Percentiles rank a stretch among this genome's conserved stretches.
phyloP scores from a whole-genome alignment of 371 early-diverging fungal genomes.

The Phascolomyces articulosus region DNA sequence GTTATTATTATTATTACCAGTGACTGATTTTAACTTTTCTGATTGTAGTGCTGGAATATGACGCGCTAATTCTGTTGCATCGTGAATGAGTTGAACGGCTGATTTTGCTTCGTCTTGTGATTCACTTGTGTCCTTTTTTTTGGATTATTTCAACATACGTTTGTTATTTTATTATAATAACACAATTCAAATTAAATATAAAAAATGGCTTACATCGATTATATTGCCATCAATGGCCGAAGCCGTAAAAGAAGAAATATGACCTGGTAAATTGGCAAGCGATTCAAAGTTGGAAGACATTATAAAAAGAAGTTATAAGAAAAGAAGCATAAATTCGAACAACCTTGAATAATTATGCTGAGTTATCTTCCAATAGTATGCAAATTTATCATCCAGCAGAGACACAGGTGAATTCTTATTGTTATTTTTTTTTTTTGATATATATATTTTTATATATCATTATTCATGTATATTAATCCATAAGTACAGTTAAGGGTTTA shows the following conservation, averaged over 20 bases:
- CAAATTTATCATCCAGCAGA: no score
- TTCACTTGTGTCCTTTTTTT: not conserved
- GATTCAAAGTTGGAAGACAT: constrained; percentile 3
- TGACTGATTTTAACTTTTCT: not conserved
- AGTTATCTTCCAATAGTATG: no score
- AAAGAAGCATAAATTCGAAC: no score
- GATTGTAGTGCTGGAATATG: not conserved
- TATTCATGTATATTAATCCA: no score
- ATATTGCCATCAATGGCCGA: not conserved
- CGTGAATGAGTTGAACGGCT: not conserved
- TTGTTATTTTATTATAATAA: not conserved
- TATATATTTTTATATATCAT: no score
- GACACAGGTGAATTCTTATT: no score
- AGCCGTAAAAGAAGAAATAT: constrained; percentile 1
- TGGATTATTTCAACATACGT: not conserved
- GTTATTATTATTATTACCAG: not conserved
- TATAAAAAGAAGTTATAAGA: not conserved
- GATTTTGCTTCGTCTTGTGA: not conserved
- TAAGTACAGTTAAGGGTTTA: no score
- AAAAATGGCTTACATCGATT: not conserved
- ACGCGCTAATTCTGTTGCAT: constrained; percentile 1
- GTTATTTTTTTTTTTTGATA: no score
- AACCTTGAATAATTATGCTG: no score
- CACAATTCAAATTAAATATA: not conserved
- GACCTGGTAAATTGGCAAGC: constrained; percentile 5